Conservation (phyloP, 768 basidiomycete genomes). For the Rickenella mellea region DNA sequence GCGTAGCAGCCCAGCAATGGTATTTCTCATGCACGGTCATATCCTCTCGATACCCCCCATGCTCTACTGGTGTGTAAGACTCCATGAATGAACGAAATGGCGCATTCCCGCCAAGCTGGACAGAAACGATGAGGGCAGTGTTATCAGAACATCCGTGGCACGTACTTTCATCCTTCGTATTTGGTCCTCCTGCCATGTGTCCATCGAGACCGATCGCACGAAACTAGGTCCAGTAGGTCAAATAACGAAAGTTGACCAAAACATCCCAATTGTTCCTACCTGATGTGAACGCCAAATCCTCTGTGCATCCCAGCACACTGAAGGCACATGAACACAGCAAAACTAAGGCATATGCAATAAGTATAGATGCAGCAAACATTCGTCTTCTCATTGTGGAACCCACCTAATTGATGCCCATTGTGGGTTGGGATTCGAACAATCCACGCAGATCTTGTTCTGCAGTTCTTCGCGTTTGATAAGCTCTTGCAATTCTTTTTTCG, state of each 20-base stretch:
- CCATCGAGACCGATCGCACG: conserved; percentile 92
- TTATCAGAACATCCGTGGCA: conserved; percentile 4
- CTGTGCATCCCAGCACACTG: conserved; percentile 80
- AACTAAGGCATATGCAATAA: conserved; percentile 30
- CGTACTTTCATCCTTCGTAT: conserved; percentile 81
- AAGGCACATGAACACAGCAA: conserved; percentile 85
- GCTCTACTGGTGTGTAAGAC: conserved; percentile 54
- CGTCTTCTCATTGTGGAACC: conserved; percentile 5
- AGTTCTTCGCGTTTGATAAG: conserved; percentile 66
- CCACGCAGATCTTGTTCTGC: conserved; percentile 69
- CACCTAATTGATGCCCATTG: conserved; percentile 90
- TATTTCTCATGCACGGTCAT: conserved; percentile 69
- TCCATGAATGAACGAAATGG: conserved; percentile 74
- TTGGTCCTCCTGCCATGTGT: conserved; percentile 90
- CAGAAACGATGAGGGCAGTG: conserved; percentile 7
- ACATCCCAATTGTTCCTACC: conserved; percentile 23
- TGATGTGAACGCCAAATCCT: conserved; percentile 92
- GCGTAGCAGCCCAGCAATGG: conserved; percentile 88
- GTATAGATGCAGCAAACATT: not conserved
- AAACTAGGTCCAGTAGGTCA: conserved; percentile 43
- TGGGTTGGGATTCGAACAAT: conserved; percentile 84
- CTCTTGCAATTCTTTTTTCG: conserved; percentile 64
- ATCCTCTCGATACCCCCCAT: conserved; percentile 59
- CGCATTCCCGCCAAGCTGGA: conserved; percentile 79
- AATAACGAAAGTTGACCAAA: conserved; percentile 9